Base-by-base conservation (phyloP, 768 basidiomycete genomes). In the Tricholoma hemisulphureum region DNA sequence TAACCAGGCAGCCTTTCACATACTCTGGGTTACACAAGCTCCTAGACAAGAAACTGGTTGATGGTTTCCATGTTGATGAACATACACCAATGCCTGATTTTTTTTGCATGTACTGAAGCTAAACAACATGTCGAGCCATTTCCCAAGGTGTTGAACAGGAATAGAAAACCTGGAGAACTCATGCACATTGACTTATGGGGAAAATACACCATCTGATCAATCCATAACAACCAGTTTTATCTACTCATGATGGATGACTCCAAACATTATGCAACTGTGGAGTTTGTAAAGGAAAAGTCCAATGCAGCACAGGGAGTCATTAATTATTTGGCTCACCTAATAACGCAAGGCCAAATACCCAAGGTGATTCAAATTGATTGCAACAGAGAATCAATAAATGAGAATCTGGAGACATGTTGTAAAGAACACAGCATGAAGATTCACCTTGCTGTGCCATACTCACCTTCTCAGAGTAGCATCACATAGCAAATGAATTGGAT, bases 401-500 rank as follows among this genome's bases (percentile, higher is more conserved):
- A 53, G 6, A 4, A 7, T 9, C 11, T 53, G 4, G 34, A 53
- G 11, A 6, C 6, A 21, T 53, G 51, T 10, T 16, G 13, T 16
- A 41, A 53, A 0, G 28, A 46, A 0, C 53, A 66, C 8, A 78
- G 79, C 1, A 77, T 69, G 0, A 46, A 60, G 14, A 56, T 58
- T 1, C 50, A 67, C 41, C 57, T 67, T 1, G 74, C 71, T 0
- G 57, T 63, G 3, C 73, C 68, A 6, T 61, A 75, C 57, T 67
- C 67, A 0, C 71, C 66, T 0, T 56, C 67, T 21, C 67, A 75
- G 39, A 77, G 76, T 35, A 71, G 76, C 1, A 54, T 73, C 4
- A 68, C 74, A 6, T 67, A 77, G 51, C 51, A 65, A 9, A 58
- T 64, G 5, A 76, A 73, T 55, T 56, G 69, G n/a, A 71, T 65